These are phyloP conservation scores for Umbelopsis ramanniana DNA, from an alignment of 192 early-diverging fungal species.

Conservation along the genomic window DNA sequence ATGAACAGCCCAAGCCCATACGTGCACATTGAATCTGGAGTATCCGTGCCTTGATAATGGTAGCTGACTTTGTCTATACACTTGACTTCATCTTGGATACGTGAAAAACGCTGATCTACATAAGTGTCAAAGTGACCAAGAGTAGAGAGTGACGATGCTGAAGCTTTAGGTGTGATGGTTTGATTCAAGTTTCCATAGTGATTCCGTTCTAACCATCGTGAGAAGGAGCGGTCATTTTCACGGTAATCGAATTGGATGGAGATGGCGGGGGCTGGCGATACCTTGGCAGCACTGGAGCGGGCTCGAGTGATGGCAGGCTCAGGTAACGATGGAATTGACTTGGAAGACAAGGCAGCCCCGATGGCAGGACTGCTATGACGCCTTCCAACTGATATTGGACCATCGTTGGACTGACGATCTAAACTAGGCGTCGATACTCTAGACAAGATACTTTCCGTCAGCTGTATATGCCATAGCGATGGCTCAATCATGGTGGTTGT, in stretches of 20 bases:
- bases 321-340: neutral
- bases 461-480: neutral
- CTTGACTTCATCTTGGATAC: neutral
- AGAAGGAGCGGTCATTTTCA: neutral
- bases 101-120: conserved; percentile 4
- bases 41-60: neutral
- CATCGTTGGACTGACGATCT: neutral
- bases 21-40: neutral
- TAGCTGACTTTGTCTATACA: neutral
- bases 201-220: conserved; percentile 6
- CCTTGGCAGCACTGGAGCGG: neutral
- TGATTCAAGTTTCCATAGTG: neutral
- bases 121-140: conserved; percentile 1
- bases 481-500: neutral
- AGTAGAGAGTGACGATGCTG: neutral
- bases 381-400: neutral
- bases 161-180: neutral
- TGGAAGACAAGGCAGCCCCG: neutral
- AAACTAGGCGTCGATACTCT: conserved; percentile 1
- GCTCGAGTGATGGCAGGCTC: neutral
- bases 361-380: conserved; percentile 1
- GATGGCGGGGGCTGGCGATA: neutral
- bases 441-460: conserved; percentile 10
- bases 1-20: neutral
- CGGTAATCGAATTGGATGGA: conserved; percentile 1